Base-by-base conservation (phyloP, 208 protist species). In the Blastocrithidia nonstop region DNA sequence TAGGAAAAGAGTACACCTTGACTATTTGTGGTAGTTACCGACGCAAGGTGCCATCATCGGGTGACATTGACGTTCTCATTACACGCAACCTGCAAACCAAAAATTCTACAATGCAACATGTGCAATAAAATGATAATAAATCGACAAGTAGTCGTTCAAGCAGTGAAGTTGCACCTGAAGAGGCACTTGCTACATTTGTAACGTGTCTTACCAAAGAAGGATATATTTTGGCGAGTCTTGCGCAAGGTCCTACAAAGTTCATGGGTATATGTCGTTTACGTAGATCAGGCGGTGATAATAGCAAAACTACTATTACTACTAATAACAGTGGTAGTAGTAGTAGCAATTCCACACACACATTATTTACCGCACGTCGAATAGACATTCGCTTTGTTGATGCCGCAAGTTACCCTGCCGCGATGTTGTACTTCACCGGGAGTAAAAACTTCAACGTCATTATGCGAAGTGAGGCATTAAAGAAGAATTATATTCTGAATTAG, bases 371-470 rank as follows among this genome's bases (percentile, higher is more conserved):
- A 7, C 66, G 87, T 9, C 77, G 87, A 1, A 49, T 95, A 6
- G 87, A 95, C 55, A 71, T 93, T 27, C 81, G 83, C 49, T 86
- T 82, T 52, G 85, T 93, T 8, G 81, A 92, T 27, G 37, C 49
- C 27, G 56, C 64, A 19, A 64, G 68, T 50, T 93, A 80, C 45
- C 74, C 86, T 8, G 82, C 77, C 0, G 85, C 88, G 32, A 46
- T 94, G 41, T 56, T 91, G 11, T 95, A 95, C 69, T 95, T 95
- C 66, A 95, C 88, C 1, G 88, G 88, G n/a, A 90, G 78, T 51
- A 88, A 92, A 35, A 77, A 88, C 58, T 94, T 95, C 50, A 95
- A 95, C 51, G 80, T 90, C 1, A 49, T 74, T 11, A 91, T 95
- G 82, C 82, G 88, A 13, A 64, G 64, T 13, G 61, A 88, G 57